A percentile compares a stretch with the other conserved stretches of the same genome.
phyloP scores from a whole-genome alignment of 805 yeast genomes.

The Cephaloascus albidus region DNA sequence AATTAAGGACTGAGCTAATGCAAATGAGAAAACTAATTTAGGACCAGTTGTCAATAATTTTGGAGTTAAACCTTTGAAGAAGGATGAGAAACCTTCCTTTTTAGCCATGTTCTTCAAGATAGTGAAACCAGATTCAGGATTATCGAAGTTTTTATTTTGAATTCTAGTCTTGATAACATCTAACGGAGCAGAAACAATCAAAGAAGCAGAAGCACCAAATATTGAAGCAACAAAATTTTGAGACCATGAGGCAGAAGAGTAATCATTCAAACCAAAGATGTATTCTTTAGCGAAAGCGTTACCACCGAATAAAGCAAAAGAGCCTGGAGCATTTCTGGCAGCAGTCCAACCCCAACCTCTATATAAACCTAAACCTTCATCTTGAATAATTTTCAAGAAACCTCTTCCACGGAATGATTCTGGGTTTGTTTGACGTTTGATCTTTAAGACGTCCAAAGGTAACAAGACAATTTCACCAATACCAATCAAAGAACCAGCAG shows the following conservation, averaged over 20 bases:
- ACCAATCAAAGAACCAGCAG: slow-evolving; percentile 96
- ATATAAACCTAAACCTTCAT: slow-evolving; percentile 90
- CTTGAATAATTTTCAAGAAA: slow-evolving; percentile 71
- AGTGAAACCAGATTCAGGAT: slow-evolving; percentile 88
- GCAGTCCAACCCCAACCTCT: slow-evolving; percentile 99
- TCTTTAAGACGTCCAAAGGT: slow-evolving; percentile 94
- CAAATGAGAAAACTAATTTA: slow-evolving; percentile 95
- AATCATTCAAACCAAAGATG: slow-evolving; percentile 77
- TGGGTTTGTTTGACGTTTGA: slow-evolving; percentile 99
- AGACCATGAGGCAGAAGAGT: slow-evolving; percentile 85
- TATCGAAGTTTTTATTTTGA: slow-evolving; percentile 92
- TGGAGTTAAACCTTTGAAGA: slow-evolving; percentile 91
- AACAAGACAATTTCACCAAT: slow-evolving; percentile 94
- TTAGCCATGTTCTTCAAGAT: slow-evolving; percentile 88
- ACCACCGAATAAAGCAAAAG: slow-evolving; percentile 96
- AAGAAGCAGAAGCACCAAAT: slow-evolving; percentile 93
- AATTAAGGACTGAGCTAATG: slow-evolving; percentile 91
- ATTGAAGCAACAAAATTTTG: slow-evolving; percentile 94
- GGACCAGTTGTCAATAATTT: slow-evolving; percentile 97
- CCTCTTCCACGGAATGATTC: slow-evolving; percentile 99
- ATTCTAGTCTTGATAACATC: slow-evolving; percentile 98
- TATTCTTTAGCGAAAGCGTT: slow-evolving; percentile 98
- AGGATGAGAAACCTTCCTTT: slow-evolving; percentile 83
- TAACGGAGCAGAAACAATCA: slow-evolving; percentile 94
- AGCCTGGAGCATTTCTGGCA: slow-evolving; percentile 99